Evolutionary conservation across 352 stramenopile genomes (phyloP).

Genomic region (Pythium periplocum): DNA sequence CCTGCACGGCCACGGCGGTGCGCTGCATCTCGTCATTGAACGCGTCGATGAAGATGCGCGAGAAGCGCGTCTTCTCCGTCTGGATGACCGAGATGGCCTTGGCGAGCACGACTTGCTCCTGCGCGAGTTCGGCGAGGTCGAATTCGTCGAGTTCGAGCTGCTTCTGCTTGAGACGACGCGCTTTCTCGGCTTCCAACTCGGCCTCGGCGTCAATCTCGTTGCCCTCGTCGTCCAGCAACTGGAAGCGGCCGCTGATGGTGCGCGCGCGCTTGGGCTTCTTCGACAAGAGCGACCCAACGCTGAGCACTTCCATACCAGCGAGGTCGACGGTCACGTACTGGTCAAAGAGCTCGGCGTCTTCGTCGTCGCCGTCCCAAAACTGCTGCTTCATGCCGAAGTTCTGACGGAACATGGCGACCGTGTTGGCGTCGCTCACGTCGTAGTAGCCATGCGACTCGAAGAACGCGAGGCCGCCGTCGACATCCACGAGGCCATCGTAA

Average conservation of each 20-base stretch:
- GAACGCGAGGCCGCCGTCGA: conserved; percentile 56
- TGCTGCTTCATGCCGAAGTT: conserved; percentile 59
- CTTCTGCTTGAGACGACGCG: conserved; percentile 46
- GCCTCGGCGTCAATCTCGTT: conserved; percentile 60
- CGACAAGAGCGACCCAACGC: conserved; percentile 29
- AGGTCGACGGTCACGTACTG: conserved; percentile 12
- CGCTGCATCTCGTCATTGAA: conserved; percentile 43
- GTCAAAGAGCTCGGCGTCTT: conserved; percentile 21
- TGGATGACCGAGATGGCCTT: conserved; percentile 57
- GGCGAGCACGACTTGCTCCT: conserved; percentile 44
- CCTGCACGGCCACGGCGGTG: conserved; percentile 14
- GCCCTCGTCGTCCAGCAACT: conserved; percentile 58
- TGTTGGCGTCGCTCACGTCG: conserved; percentile 77
- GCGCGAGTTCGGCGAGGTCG: conserved; percentile 52
- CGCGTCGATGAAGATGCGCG: conserved; percentile 49
- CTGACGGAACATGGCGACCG: conserved; percentile 70
- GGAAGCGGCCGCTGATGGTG: conserved; percentile 37
- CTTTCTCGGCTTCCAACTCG: conserved; percentile 34
- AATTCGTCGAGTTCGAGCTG: conserved; percentile 58
- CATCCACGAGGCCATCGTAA: conserved; percentile 42
- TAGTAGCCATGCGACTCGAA: conserved; percentile 83
- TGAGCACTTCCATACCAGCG: conserved; percentile 32
- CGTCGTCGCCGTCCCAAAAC: conserved; percentile 50
- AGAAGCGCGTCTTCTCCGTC: conserved; percentile 51
- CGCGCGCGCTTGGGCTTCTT: conserved; percentile 20